Evolutionary conservation across 148 eudicot species (phyloP), one percentile per base, ranked within the genome.

Genomic region (Arctostaphylos glauca): DNA sequence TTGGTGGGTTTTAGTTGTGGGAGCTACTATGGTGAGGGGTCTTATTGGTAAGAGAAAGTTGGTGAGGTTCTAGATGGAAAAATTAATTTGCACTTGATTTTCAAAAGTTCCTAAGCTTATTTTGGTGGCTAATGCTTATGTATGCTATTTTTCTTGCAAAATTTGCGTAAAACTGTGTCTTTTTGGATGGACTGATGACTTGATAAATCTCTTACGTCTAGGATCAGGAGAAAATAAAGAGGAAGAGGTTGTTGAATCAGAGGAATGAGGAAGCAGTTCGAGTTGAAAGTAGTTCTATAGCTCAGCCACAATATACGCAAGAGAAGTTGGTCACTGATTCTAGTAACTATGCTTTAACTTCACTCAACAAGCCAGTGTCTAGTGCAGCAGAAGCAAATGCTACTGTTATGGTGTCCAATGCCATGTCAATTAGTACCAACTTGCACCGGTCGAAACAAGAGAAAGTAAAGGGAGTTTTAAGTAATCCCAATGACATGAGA

Each of bases 201-300:
- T 23, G 21, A 8, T 62, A 3, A 19, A 4, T 16, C 12, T 72
- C 12, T 41, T 77, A 4, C 68, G 3, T 41, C 71, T 79, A 91
- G 98, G 93, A 92, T 73, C 90, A 87, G 81, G 98, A 91, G 86
- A 93, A 90, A 78, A 84, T 86, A 72, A 92, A 83, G 89, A 88
- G 89, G 89, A 96, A 90, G 91, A 95, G 93, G 86, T 47, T 84
- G 68, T 55, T 77, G 75, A 77, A 85, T 56, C 81, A 83, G 60
- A 92, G 86, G 81, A 74, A 82, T 2, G 96, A 91, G 73, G 91
- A 89, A 59, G 79, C 82, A 55, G 87, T 55, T 81, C 89, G 80
- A 77, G 85, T 78, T 23, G 94, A 92, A 71, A 53, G 88, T 85
- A 84, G 58, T 62, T 58, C 89, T 83, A 76, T 79, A 81, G 86